Evolutionary conservation across 2,329 filamentous ascomycete genomes (phyloP), one percentile per base, ranked within the genome.

Genomic region (Microsporum canis): DNA sequence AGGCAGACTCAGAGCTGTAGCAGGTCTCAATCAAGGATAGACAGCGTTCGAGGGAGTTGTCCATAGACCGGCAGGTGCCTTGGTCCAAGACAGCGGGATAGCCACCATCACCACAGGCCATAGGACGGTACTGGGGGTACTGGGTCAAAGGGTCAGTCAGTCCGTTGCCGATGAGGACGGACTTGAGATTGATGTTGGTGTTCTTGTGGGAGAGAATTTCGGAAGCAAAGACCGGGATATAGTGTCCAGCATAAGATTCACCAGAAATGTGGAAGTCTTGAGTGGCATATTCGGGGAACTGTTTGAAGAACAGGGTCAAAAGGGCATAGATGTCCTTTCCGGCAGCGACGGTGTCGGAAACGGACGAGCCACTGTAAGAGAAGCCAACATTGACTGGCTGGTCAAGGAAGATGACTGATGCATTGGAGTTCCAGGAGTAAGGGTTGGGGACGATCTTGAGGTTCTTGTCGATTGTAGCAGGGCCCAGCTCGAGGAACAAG

Each of bases 171-270:
- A 99, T 96, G 65, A 96, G 79, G 64, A 96, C 82, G 45, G 91
- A 96, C 83, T 96, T 88, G 68, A 96, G 86, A 81, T 96, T 96
- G 82, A 96, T 96, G 83, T 96, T 96, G 77, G 96, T 88, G 86
- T 95, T 89, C 82, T 96, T 91, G 34, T 87, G 87, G 39, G 39
- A 43, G 59, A 96, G 81, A 66, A 96, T 96, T 81, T 96, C 91
- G 2, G 88, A 85, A 58, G 91, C 85, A 70, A 96, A 96, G 66
- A 92, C 89, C 49, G 91, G 91, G 66, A 96, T 95, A 78, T 96
- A 96, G 79, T 96, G 91, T 43, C 91, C 91, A 67, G 88, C 91
- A 71, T 96, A 96, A 1, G 89, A 95, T 80, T 96, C 91, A 74
- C 91, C 91, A 65, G 91, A 88, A 77, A 96, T 96, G 81, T 99